These are phyloP conservation scores for Kwoniella shandongensis DNA, from an alignment of 768 basidiomycete species.

Conservation along the genomic window DNA sequence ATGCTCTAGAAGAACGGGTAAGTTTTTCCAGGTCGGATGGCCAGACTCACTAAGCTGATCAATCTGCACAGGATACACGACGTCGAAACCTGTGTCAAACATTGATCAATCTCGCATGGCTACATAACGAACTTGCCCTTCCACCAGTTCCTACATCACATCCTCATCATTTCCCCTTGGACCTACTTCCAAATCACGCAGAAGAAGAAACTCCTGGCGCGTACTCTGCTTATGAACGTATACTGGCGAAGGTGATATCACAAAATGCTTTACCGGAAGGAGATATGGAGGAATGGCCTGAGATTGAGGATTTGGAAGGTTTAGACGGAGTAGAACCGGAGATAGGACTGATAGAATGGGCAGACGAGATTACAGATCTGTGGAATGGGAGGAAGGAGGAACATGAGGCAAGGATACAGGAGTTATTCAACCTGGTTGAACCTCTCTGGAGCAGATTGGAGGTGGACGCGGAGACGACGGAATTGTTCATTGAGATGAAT, in stretches of 20 bases:
- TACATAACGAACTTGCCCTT: constrained; percentile 38
- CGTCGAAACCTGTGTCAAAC: constrained; percentile 34
- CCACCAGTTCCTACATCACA: constrained; percentile 33
- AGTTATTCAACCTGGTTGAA: constrained; percentile 90
- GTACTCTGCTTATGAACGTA: constrained; percentile 56
- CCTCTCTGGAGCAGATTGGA: constrained; percentile 85
- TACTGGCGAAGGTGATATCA: constrained; percentile 65
- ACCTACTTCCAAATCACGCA: constrained; percentile 30
- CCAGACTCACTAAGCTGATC: constrained; percentile 9
- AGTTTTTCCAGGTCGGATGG: constrained; percentile 1
- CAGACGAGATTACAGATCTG: constrained; percentile 58
- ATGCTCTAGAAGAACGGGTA: constrained; percentile 35
- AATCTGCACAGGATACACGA: constrained; percentile 29
- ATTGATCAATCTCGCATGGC: constrained; percentile 38
- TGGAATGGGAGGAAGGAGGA: constrained; percentile 72
- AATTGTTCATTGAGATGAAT: constrained; percentile 83
- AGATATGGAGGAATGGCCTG: constrained; percentile 15
- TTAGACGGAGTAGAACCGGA: constrained; percentile 80
- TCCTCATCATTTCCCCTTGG: constrained; percentile 35
- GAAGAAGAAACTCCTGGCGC: constrained; percentile 34
- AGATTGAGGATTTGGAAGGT: constrained; percentile 56
- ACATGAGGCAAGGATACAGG: constrained; percentile 81
- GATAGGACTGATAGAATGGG: constrained; percentile 70
- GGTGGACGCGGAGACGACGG: constrained; percentile 74
- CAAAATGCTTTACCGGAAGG: constrained; percentile 20